Conservation (phyloP, 257 asterid genomes). For the Nicotiana otophora region DNA sequence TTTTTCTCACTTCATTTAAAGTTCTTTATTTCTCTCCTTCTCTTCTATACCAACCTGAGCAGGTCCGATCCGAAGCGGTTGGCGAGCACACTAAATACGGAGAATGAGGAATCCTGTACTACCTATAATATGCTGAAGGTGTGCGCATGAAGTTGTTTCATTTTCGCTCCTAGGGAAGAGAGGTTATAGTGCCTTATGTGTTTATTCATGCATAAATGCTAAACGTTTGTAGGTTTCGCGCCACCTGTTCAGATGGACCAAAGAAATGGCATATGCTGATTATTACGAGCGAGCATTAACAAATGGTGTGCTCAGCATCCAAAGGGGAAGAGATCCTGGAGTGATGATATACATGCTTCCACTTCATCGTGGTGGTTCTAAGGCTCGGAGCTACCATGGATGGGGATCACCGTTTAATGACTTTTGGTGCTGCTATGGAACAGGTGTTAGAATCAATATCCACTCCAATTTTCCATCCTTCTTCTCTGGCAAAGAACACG, state of each 20-base stretch:
- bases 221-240: conserved; percentile 59
- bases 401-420: conserved; percentile 71
- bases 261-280: conserved; percentile 81
- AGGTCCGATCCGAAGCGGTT: conserved; percentile 76
- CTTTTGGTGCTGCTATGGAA: conserved; percentile 97
- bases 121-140: conserved; percentile 96
- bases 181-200: neutral
- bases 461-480: neutral
- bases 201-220: conserved; percentile 6
- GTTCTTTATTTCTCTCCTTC: neutral
- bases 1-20: neutral
- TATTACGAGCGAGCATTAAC: conserved; percentile 83
- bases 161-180: neutral
- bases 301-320: conserved; percentile 80
- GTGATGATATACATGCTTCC: conserved; percentile 91
- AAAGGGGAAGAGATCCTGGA: conserved; percentile 86
- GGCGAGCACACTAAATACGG: conserved; percentile 43
- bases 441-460: conserved; percentile 40
- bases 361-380: conserved; percentile 57
- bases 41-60: neutral
- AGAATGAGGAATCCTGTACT: conserved; percentile 85
- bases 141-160: neutral
- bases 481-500: neutral
- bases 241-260: conserved; percentile 77
- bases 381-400: conserved; percentile 60